These are phyloP conservation scores for Bryoerythrophyllum caledonicum DNA, from an alignment of 225 moss, liverwort and hornwort genomes.

Conservation along the genomic window DNA sequence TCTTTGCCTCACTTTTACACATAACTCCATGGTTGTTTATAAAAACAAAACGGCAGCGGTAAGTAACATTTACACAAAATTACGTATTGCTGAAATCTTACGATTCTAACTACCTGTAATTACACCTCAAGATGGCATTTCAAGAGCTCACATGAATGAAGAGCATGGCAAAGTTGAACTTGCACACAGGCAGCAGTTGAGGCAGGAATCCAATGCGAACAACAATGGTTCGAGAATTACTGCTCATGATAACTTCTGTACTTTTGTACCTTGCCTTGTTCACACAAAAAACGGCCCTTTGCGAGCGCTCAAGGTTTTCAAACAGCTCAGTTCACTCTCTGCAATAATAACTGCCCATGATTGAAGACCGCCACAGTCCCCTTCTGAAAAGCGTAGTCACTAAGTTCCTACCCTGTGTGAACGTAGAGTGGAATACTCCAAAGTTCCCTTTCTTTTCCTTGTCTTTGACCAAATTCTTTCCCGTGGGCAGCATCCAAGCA, in stretches of 20 bases:
- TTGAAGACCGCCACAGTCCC: neutral
- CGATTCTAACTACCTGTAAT: no score
- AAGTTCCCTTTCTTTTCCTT: neutral
- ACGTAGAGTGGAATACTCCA: neutral
- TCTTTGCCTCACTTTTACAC: no score
- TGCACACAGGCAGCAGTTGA: neutral
- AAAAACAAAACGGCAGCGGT: no score
- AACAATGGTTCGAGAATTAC: neutral
- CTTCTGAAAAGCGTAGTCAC: neutral
- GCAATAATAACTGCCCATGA: neutral
- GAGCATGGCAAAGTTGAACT: neutral
- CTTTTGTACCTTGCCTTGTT: constrained; percentile 4
- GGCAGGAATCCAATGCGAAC: neutral
- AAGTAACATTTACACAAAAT: no score
- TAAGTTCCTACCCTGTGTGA: neutral
- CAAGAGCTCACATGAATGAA: neutral
- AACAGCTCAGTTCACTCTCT: constrained; percentile 1
- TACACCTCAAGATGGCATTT: no score
- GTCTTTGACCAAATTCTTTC: neutral
- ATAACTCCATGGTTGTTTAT: no score
- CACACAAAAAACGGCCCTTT: neutral
- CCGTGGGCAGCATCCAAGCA: neutral
- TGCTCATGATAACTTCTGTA: neutral
- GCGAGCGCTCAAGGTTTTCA: neutral
- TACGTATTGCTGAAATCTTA: no score